Percentiles rank a stretch among this genome's conserved stretches.
Conservation (phyloP, 78 protist species). For the Guillardia theta region DNA sequence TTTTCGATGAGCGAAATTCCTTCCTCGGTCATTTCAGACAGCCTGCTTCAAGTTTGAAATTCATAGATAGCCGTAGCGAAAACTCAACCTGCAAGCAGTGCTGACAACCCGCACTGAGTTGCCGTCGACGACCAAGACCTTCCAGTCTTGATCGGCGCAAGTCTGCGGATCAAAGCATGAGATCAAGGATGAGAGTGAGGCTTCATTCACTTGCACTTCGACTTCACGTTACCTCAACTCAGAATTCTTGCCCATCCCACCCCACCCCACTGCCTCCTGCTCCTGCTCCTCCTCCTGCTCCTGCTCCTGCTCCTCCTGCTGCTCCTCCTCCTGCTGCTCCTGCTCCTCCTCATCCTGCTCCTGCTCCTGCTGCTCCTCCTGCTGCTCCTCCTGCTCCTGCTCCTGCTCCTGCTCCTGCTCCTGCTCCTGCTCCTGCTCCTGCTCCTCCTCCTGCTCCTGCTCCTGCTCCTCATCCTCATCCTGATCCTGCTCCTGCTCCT, state of each 20-base stretch:
- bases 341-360: not conserved
- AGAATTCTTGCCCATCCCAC: too few relatives aligned
- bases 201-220: too few relatives aligned
- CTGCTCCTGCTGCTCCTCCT: not conserved
- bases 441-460: not conserved
- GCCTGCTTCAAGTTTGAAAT: not conserved
- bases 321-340: not conserved
- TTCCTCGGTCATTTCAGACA: not conserved
- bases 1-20: not conserved
- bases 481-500: not conserved
- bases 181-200: too few relatives aligned
- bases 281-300: not conserved
- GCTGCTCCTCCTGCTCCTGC: not conserved
- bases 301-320: not conserved
- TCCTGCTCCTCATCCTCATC: not conserved
- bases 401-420: not conserved
- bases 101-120: not conserved
- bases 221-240: too few relatives aligned
- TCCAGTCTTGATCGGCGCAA: too few relatives aligned
- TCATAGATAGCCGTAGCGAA: too few relatives aligned
- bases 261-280: too few relatives aligned
- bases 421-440: not conserved
- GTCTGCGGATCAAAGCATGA: too few relatives aligned
- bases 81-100: conserved; percentile 2
- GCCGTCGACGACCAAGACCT: not conserved